Base-by-base conservation (phyloP, 2,329 filamentous ascomycete species). In the Dactylellina haptotyla region DNA sequence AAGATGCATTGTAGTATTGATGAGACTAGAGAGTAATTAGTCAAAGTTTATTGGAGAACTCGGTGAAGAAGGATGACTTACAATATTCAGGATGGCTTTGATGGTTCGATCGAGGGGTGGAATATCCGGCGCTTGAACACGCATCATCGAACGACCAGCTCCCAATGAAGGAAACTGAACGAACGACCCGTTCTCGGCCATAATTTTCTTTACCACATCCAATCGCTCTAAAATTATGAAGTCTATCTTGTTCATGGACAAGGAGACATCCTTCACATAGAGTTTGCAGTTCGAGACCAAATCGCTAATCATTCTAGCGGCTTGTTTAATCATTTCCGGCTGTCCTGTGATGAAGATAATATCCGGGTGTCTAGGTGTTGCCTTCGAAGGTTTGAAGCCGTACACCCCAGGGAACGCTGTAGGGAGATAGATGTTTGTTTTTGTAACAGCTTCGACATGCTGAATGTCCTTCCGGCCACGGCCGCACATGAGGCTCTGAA, bases 401-500 rank as follows among this genome's bases (percentile, higher is more conserved):
- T 95, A 97, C 76, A 97, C 89, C 70, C 90, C 89, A 12, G 94
- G 93, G 80, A 98, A 98, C 0, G 94, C 90, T 5, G 93, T 93
- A 26, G 95, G 95, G 80, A 99, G 98, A 83, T 99, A 99, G 78
- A 99, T 98, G 76, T 95, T 94, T 6, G 95, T 98, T 78, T 93
- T 92, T 12, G 95, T 98, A 26, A 90, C 88, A 12, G 95, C 96
- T 82, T 99, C 95, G 79, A 99, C 97, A 78, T 95, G 84, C 84
- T 98, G 98, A 83, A 99, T 97, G 81, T 97, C 97, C 84, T 97
- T 96, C 77, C 95, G 88, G 77, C 93, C 94, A 53, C 95, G 91
- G 53, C 95, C 95, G 80, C 93, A 97, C 54, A 98, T 89, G 63
- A 97, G 85, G 67, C 93, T 95, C 80, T 99, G 95, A 80, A 97